Conservation (phyloP, 306 rosid genomes). For the Vicia villosa region DNA sequence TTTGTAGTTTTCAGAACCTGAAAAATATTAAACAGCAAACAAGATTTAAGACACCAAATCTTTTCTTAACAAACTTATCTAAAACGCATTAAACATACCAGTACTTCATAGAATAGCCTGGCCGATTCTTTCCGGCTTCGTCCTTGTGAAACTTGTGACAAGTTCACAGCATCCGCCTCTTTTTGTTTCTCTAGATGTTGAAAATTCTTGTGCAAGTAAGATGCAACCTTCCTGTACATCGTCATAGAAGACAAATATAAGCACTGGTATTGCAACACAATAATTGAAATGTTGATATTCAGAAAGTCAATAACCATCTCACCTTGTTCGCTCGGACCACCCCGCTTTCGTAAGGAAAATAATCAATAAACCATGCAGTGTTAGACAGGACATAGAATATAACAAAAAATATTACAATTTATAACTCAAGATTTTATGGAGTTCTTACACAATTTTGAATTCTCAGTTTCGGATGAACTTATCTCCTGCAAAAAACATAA, state of each 20-base stretch:
- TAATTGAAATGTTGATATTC: slow-evolving; percentile 12
- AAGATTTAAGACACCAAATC: background rate
- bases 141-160: slow-evolving; percentile 50
- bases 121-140: slow-evolving; percentile 66
- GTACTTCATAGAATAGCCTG: slow-evolving; percentile 72
- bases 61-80: background rate
- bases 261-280: slow-evolving; percentile 21
- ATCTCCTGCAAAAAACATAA: slow-evolving; percentile 48
- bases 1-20: slow-evolving; percentile 77
- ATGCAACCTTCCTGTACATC: slow-evolving; percentile 61
- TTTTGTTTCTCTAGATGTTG: slow-evolving; percentile 33
- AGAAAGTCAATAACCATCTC: slow-evolving; percentile 36
- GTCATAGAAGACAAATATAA: slow-evolving; percentile 31
- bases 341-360: slow-evolving; percentile 55
- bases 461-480: slow-evolving; percentile 42
- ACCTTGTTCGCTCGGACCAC: slow-evolving; percentile 81
- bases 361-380: slow-evolving; percentile 33
- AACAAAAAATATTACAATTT: slow-evolving; percentile 29
- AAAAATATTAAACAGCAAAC: slow-evolving; percentile 27
- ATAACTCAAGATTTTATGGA: slow-evolving; percentile 36
- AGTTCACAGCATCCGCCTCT: slow-evolving; percentile 45
- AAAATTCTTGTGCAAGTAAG: slow-evolving; percentile 53
- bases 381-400: slow-evolving; percentile 28
- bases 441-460: slow-evolving; percentile 53
- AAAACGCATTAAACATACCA: slow-evolving; percentile 58